These are phyloP conservation scores for Cercospora zeae-maydis DNA, from an alignment of 2,329 filamentous ascomycete genomes.

Conservation along the genomic window DNA sequence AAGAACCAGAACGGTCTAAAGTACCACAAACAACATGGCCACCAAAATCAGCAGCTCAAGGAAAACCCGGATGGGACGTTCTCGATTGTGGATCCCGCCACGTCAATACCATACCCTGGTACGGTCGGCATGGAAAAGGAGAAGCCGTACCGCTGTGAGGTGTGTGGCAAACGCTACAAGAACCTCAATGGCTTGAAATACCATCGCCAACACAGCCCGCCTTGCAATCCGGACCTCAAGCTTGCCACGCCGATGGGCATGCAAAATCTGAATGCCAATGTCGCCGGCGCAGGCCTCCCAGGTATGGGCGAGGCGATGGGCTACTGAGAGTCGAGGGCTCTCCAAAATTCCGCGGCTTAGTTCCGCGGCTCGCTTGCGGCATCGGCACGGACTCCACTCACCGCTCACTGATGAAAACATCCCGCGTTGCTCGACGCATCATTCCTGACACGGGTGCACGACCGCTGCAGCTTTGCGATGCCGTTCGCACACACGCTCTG, in stretches of 20 bases:
- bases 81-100: constrained; percentile 96
- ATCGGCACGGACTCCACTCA: constrained; percentile 5
- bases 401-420: constrained; percentile 17
- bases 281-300: constrained; percentile 53
- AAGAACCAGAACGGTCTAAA: constrained; percentile 99
- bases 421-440: constrained; percentile 3
- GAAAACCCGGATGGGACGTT: constrained; percentile 97
- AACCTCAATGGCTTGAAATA: constrained; percentile 99
- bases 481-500: background rate
- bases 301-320: constrained; percentile 43
- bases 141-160: constrained; percentile 96
- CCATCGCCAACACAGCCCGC: constrained; percentile 67
- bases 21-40: constrained; percentile 83
- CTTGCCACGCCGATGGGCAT: constrained; percentile 43
- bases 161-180: constrained; percentile 98
- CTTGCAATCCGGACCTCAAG: constrained; percentile 81
- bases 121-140: constrained; percentile 99
- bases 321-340: constrained; percentile 23
- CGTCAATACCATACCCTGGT: constrained; percentile 87
- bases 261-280: constrained; percentile 47
- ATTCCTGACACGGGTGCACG: constrained; percentile 7
- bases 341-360: constrained; percentile 1
- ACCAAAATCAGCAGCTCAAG: constrained; percentile 93
- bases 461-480: constrained; percentile 13
- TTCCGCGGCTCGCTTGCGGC: constrained; percentile 19